Evolutionary conservation across 805 yeast species (phyloP).

Genomic region (Yarrowia keelungensis): DNA sequence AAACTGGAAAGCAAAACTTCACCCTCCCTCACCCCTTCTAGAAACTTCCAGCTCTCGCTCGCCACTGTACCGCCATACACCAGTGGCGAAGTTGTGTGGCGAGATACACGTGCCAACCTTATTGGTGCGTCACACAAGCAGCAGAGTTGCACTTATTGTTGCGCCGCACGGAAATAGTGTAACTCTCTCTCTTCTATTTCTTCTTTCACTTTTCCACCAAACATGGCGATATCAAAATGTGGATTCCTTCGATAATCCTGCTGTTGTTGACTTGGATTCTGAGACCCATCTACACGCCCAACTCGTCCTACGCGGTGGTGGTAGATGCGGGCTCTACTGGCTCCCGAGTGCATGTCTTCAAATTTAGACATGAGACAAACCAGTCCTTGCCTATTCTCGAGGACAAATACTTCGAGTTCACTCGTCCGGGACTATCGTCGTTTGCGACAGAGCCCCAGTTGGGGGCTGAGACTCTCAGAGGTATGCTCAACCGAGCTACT

Average conservation of each 20-base stretch:
- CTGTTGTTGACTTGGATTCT: slow-evolving; percentile 29
- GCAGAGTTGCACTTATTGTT: not conserved
- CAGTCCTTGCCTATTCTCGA: slow-evolving; percentile 77
- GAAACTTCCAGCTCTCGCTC: not conserved
- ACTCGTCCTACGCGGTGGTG: slow-evolving; percentile 72
- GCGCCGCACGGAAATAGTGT: slow-evolving; percentile 19
- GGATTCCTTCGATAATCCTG: slow-evolving; percentile 19
- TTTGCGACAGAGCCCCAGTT: slow-evolving; percentile 77
- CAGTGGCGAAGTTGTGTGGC: slow-evolving; percentile 19
- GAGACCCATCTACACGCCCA: slow-evolving; percentile 12
- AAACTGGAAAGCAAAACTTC: not conserved
- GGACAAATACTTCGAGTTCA: slow-evolving; percentile 81
- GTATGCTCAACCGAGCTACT: slow-evolving; percentile 76
- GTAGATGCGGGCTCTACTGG: slow-evolving; percentile 98
- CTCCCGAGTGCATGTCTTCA: slow-evolving; percentile 89
- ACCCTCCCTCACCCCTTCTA: not conserved
- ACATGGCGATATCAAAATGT: slow-evolving; percentile 34
- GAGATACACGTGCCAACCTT: slow-evolving; percentile 25
- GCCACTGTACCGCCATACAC: not conserved
- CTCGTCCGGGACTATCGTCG: slow-evolving; percentile 87
- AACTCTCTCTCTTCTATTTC: slow-evolving; percentile 34
- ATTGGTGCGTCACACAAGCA: slow-evolving; percentile 16
- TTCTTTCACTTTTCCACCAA: slow-evolving; percentile 13
- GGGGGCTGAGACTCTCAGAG: slow-evolving; percentile 87
- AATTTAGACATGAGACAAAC: slow-evolving; percentile 76